These are phyloP conservation scores for Botrytis fabae DNA, from an alignment of 2,329 filamentous ascomycete genomes.

Conservation along the genomic window DNA sequence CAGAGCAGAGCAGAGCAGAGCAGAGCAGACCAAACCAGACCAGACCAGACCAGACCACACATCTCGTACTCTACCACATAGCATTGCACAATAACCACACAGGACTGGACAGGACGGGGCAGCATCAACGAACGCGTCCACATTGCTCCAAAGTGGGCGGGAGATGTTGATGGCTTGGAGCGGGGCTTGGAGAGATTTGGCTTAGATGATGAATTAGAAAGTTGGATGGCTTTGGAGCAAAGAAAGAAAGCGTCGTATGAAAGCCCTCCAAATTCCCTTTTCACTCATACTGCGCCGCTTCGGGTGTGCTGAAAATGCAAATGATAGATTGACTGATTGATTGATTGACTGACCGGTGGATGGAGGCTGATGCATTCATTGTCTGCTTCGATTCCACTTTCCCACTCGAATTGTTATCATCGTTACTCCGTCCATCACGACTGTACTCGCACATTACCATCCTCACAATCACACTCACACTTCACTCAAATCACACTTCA, in stretches of 20 bases:
- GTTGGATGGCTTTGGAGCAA: constrained; percentile 10
- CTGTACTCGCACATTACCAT: background rate
- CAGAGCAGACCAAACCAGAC: too few relatives aligned
- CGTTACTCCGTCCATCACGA: too few relatives aligned
- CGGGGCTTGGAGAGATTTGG: constrained; percentile 7
- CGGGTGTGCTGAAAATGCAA: constrained; percentile 13
- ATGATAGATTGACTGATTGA: background rate
- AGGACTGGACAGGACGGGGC: background rate
- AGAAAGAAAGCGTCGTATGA: constrained; percentile 9
- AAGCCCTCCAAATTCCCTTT: background rate
- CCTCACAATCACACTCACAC: background rate
- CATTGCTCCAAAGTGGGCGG: background rate
- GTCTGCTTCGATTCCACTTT: background rate
- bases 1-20: too few relatives aligned
- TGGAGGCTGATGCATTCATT: background rate
- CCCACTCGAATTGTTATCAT: background rate
- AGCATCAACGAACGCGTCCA: background rate
- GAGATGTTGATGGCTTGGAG: constrained; percentile 7
- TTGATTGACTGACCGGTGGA: too few relatives aligned
- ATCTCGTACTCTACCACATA: background rate
- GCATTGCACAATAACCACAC: background rate
- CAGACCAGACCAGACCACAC: too few relatives aligned
- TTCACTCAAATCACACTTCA: too few relatives aligned
- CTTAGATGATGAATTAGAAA: constrained; percentile 3
- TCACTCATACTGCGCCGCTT: constrained; percentile 7